A percentile compares a stretch with the other conserved stretches of the same genome.
phyloP scores from a whole-genome alignment of 2,329 filamentous ascomycete genomes.

The Neoascochyta sp. region DNA sequence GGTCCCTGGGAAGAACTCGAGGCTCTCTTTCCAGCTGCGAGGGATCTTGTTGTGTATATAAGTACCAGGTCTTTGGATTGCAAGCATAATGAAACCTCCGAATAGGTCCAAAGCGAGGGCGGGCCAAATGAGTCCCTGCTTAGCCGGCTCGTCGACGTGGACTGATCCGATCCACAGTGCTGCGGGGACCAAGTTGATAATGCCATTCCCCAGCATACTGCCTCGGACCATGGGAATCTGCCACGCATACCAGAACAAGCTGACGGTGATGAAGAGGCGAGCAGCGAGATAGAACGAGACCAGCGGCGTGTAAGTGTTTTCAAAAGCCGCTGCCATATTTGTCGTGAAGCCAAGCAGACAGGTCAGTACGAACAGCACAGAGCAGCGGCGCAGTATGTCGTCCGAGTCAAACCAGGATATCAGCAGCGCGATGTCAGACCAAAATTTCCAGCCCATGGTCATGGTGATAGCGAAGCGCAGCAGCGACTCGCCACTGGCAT shows the following conservation, averaged over 20 bases:
- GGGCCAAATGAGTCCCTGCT: slow-evolving; percentile 55
- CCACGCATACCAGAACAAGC: slow-evolving; percentile 47
- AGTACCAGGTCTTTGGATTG: slow-evolving; percentile 26
- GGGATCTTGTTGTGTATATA: slow-evolving; percentile 12
- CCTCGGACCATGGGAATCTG: slow-evolving; percentile 57
- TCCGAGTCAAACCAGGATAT: slow-evolving; percentile 61
- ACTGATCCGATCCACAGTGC: slow-evolving; percentile 60
- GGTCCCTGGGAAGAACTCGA: slow-evolving; percentile 59
- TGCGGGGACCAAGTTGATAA: slow-evolving; percentile 47
- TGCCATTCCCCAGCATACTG: slow-evolving; percentile 51
- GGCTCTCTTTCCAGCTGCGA: slow-evolving; percentile 35
- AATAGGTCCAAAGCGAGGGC: slow-evolving; percentile 55
- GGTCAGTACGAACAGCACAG: slow-evolving; percentile 59
- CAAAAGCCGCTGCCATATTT: slow-evolving; percentile 56
- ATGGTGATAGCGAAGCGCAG: slow-evolving; percentile 60
- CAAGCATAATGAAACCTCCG: slow-evolving; percentile 45
- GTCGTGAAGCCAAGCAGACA: slow-evolving; percentile 62
- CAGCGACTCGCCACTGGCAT: slow-evolving; percentile 54
- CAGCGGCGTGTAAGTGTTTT: slow-evolving; percentile 55
- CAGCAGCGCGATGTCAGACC: slow-evolving; percentile 56
- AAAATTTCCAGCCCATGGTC: slow-evolving; percentile 62
- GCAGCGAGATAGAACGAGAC: slow-evolving; percentile 59
- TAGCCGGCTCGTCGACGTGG: slow-evolving; percentile 53
- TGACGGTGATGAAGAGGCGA: slow-evolving; percentile 52
- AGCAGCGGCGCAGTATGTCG: slow-evolving; percentile 57